These are phyloP conservation scores for Alternaria brassicicola DNA, from an alignment of 2,329 filamentous ascomycete genomes.

Conservation along the genomic window DNA sequence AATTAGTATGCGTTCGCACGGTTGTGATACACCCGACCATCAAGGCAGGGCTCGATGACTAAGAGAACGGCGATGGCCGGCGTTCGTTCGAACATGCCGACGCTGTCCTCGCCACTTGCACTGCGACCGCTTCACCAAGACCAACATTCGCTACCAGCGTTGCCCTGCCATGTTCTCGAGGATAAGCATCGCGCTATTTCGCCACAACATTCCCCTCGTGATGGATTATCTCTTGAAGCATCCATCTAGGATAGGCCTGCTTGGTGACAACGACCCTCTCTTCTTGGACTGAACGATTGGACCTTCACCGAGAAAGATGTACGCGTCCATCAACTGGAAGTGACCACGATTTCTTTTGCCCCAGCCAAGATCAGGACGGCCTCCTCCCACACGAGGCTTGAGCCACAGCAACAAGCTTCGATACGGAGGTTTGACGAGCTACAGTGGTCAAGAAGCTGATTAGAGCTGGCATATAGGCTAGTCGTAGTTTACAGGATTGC, in stretches of 20 bases:
- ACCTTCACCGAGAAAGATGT: background rate
- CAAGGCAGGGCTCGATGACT: background rate
- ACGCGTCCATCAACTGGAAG: background rate
- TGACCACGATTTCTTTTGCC: background rate
- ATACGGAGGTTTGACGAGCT: constrained; percentile 17
- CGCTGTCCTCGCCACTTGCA: background rate
- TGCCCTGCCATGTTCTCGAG: background rate
- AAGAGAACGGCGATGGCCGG: background rate
- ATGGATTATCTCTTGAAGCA: background rate
- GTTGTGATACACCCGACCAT: background rate
- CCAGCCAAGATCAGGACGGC: background rate
- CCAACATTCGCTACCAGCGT: background rate
- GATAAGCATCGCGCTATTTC: background rate
- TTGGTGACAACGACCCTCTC: background rate
- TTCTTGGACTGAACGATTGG: constrained; percentile 1
- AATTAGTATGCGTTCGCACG: background rate
- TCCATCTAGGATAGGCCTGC: background rate
- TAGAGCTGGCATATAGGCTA: background rate
- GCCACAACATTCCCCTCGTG: too few species aligned
- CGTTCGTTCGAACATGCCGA: background rate
- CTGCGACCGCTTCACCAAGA: background rate
- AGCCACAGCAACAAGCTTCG: constrained; percentile 18
- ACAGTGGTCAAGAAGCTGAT: background rate
- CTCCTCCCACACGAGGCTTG: constrained; percentile 12
- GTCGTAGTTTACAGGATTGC: constrained; percentile 8